Conservation (phyloP, 495 filamentous ascomycete genomes). For the Cairneyella variabilis region DNA sequence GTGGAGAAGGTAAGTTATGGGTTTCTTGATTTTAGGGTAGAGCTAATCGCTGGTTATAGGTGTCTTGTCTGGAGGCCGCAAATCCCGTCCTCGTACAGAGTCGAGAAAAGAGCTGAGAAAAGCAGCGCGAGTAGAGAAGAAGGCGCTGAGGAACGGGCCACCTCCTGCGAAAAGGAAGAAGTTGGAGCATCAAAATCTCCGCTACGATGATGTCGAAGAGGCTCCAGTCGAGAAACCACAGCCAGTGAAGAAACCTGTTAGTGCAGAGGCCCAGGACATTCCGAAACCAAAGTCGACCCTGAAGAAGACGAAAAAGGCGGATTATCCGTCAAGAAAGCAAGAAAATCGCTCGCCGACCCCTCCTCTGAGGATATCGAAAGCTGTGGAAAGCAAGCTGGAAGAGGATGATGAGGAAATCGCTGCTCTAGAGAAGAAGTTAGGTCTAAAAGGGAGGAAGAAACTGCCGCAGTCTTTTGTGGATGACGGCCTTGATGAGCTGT, state of each 20-base stretch:
- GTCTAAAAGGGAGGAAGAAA: constrained; percentile 74
- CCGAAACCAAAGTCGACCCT: constrained; percentile 31
- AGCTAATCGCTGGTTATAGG: constrained; percentile 9
- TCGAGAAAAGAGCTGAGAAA: constrained; percentile 60
- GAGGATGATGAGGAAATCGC: constrained; percentile 86
- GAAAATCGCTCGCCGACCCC: constrained; percentile 15
- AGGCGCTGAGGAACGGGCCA: constrained; percentile 28
- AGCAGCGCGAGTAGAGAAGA: constrained; percentile 54
- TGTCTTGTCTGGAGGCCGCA: constrained; percentile 10
- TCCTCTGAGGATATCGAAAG: constrained; percentile 46
- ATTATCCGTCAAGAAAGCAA: neutral
- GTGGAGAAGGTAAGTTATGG: constrained; percentile 35
- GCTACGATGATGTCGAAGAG: constrained; percentile 9
- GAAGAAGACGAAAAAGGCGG: constrained; percentile 33
- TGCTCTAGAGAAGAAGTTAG: constrained; percentile 82
- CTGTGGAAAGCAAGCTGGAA: constrained; percentile 58
- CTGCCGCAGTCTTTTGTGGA: constrained; percentile 74
- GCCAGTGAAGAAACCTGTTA: neutral
- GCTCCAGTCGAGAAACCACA: constrained; percentile 2
- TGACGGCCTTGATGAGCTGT: constrained; percentile 76
- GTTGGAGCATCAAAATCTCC: constrained; percentile 13
- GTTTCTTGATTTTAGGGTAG: neutral
- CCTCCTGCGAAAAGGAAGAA: constrained; percentile 22
- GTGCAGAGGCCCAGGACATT: constrained; percentile 29
- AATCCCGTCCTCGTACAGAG: constrained; percentile 25